Conservation (phyloP, 1,284 basidiomycete genomes). For the Porogramme epimiltina region DNA sequence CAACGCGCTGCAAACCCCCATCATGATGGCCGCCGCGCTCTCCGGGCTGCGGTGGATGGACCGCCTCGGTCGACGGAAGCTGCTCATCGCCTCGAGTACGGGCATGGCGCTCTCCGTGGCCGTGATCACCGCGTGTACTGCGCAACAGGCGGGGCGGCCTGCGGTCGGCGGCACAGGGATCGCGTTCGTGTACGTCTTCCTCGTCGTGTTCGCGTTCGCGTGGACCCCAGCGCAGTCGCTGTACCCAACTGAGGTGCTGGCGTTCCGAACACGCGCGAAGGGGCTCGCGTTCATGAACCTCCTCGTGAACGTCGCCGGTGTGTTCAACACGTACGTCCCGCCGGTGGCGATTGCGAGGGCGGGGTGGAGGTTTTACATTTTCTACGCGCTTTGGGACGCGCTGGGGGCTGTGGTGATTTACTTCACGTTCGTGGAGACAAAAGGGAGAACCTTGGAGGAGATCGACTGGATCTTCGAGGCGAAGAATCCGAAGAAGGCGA, state of each 20-base stretch:
- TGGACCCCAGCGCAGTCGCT: slow-evolving; percentile 28
- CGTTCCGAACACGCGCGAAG: slow-evolving; percentile 26
- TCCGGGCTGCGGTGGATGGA: slow-evolving; percentile 23
- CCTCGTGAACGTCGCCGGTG: slow-evolving; percentile 21
- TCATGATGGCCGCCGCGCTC: slow-evolving; percentile 26
- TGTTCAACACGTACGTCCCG: slow-evolving; percentile 28
- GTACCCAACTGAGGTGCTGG: slow-evolving; percentile 26
- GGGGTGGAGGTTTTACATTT: slow-evolving; percentile 26
- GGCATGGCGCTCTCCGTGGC: slow-evolving; percentile 25
- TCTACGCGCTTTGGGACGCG: slow-evolving; percentile 25
- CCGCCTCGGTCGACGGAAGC: slow-evolving; percentile 20
- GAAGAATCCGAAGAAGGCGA: slow-evolving; percentile 19
- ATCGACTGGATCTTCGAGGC: slow-evolving; percentile 26
- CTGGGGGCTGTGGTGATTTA: slow-evolving; percentile 27
- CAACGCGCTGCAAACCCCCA: slow-evolving; percentile 26
- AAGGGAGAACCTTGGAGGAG: slow-evolving; percentile 25
- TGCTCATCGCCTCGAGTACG: slow-evolving; percentile 23
- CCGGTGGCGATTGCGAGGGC: slow-evolving; percentile 23
- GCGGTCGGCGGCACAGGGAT: slow-evolving; percentile 23
- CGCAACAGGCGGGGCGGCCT: slow-evolving; percentile 20
- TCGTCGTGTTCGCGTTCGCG: slow-evolving; percentile 27
- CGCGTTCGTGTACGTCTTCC: slow-evolving; percentile 27
- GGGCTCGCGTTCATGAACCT: slow-evolving; percentile 26
- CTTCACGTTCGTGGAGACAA: slow-evolving; percentile 28
- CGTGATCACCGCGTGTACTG: slow-evolving; percentile 26